Conservation (phyloP, 176 grass and related monocot species). For the bread wheat (Triticum aestivum) region DNA sequence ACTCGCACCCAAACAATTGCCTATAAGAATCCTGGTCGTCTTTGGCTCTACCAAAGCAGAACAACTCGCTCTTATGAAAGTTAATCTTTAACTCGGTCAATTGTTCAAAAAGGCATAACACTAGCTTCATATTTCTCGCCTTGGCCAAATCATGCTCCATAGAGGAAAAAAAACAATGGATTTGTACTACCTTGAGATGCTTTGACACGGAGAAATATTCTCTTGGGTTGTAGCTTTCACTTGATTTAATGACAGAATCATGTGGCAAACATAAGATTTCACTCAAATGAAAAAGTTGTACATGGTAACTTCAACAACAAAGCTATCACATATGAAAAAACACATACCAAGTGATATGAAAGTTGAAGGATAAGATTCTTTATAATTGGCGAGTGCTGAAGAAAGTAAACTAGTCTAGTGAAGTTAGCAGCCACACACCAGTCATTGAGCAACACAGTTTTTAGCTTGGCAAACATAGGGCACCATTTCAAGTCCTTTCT, state of each 20-base stretch:
- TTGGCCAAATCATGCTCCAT: too few relatives aligned
- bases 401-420: neutral
- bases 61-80: too few relatives aligned
- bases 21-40: too few relatives aligned
- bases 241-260: neutral
- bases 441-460: neutral
- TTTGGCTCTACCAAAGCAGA: too few relatives aligned
- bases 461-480: neutral
- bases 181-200: neutral
- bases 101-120: too few relatives aligned
- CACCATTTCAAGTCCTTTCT: conserved; percentile 1
- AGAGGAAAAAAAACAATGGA: neutral
- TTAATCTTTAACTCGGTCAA: too few relatives aligned
- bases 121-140: too few relatives aligned
- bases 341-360: neutral
- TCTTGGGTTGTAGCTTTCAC: neutral
- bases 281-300: neutral
- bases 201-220: neutral
- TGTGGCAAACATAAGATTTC: neutral
- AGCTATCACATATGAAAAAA: too few relatives aligned
- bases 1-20: too few relatives aligned
- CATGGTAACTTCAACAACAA: neutral
- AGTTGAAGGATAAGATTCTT: neutral
- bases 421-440: neutral
- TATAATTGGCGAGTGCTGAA: neutral